A percentile compares a stretch with the other conserved stretches of the same genome.
Evolutionary conservation across 257 asterid genomes (phyloP).

Genomic region (Primulina tabacum): DNA sequence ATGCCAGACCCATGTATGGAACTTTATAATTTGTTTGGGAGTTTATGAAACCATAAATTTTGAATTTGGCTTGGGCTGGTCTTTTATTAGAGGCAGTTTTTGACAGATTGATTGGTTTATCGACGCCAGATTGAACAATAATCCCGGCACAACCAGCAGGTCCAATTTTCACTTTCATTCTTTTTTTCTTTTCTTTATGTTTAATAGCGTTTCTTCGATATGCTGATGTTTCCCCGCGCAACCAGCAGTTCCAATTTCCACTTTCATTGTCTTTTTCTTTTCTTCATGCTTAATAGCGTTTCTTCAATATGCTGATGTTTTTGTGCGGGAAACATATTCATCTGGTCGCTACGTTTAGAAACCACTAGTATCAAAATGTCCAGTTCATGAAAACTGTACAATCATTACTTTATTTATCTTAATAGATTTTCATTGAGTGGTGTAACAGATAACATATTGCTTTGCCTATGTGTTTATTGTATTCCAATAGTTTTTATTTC

Average conservation of each 20-base stretch:
- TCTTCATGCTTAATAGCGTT: not conserved
- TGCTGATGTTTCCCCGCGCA: slow-evolving; percentile 13
- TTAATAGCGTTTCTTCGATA: not conserved
- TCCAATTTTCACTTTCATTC: slow-evolving; percentile 5
- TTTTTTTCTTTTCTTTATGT: not conserved
- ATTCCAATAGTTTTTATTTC: not conserved
- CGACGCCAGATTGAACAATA: slow-evolving; percentile 22
- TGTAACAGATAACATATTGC: not conserved
- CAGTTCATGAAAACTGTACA: no score
- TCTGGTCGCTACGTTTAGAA: not conserved
- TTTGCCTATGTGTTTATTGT: not conserved
- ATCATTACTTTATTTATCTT: no score
- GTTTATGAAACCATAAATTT: no score
- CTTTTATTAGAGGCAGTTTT: not conserved
- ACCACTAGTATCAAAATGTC: not conserved
- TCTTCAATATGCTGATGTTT: not conserved
- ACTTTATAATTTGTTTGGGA: no score
- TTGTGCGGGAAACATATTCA: not conserved
- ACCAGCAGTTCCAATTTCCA: slow-evolving; percentile 29
- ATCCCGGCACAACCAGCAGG: slow-evolving; percentile 32
- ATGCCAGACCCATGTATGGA: no score
- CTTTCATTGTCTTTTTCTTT: not conserved
- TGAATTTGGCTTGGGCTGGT: no score
- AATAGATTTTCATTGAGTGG: no score
- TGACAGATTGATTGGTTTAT: slow-evolving; percentile 46